Evolutionary conservation across 805 yeast genomes (phyloP).

Genomic region (Metschnikowia rubicola): DNA sequence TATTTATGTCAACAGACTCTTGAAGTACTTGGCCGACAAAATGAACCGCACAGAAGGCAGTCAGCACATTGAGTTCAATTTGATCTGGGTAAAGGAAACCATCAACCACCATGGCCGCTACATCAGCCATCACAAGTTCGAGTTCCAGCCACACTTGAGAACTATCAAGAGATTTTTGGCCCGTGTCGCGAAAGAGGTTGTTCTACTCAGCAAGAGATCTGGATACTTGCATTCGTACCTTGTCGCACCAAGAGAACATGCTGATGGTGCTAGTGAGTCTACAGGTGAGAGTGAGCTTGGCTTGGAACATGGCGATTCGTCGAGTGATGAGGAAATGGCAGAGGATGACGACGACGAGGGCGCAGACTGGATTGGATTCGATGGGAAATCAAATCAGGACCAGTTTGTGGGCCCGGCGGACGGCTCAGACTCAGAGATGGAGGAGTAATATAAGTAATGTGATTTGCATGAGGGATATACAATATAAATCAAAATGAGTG

Average conservation of each 20-base stretch:
- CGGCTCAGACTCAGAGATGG: slow-evolving; percentile 16
- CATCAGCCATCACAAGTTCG: slow-evolving; percentile 58
- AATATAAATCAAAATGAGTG: neutral
- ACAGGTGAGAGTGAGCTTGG: slow-evolving; percentile 9
- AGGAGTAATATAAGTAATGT: slow-evolving; percentile 6
- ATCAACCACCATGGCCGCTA: slow-evolving; percentile 74
- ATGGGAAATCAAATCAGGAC: slow-evolving; percentile 8
- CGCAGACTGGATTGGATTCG: slow-evolving; percentile 14
- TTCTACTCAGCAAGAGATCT: slow-evolving; percentile 49
- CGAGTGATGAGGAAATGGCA: slow-evolving; percentile 8
- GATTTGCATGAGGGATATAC: no score
- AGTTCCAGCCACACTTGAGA: slow-evolving; percentile 62
- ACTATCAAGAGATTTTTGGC: slow-evolving; percentile 72
- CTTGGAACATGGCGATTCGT: slow-evolving; percentile 1
- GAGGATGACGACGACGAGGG: slow-evolving; percentile 12
- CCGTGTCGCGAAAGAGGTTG: slow-evolving; percentile 72
- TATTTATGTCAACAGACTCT: slow-evolving; percentile 66
- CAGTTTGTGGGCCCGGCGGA: slow-evolving; percentile 6
- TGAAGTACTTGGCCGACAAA: slow-evolving; percentile 62
- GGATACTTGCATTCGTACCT: slow-evolving; percentile 55
- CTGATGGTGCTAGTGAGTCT: neutral
- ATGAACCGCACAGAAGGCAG: slow-evolving; percentile 53
- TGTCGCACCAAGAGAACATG: slow-evolving; percentile 11
- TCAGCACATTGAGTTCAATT: slow-evolving; percentile 79
- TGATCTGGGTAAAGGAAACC: slow-evolving; percentile 74